Percentiles rank a stretch among this genome's conserved stretches.
Conservation (phyloP, 2,329 filamentous ascomycete genomes). For the Aspergillus sp. region DNA sequence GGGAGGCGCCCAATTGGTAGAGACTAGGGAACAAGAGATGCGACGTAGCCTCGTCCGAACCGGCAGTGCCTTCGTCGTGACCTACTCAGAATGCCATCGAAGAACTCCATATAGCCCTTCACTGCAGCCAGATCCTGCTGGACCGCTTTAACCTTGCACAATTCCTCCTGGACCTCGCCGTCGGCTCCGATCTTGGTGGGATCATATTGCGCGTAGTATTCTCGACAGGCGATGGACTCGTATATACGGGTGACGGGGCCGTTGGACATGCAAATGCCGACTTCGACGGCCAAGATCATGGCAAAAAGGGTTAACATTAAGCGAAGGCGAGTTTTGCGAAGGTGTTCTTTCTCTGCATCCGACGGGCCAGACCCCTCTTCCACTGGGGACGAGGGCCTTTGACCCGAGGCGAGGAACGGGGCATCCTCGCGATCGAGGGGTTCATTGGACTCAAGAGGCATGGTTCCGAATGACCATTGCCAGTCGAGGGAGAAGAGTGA, state of each 20-base stretch:
- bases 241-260: constrained; percentile 52
- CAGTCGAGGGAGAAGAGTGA: background rate
- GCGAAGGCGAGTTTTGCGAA: constrained; percentile 35
- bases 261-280: constrained; percentile 48
- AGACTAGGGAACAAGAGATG: background rate
- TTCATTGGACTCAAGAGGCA: constrained; percentile 28
- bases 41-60: background rate
- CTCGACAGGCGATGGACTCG: constrained; percentile 52
- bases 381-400: constrained; percentile 3
- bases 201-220: constrained; percentile 47
- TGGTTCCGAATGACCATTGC: constrained; percentile 17
- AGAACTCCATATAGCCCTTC: constrained; percentile 54
- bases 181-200: constrained; percentile 45
- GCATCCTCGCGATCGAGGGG: constrained; percentile 33
- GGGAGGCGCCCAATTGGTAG: background rate
- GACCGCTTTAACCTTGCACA: constrained; percentile 53
- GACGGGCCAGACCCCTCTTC: constrained; percentile 8
- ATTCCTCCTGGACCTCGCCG: constrained; percentile 49
- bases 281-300: constrained; percentile 47
- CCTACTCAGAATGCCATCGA: constrained; percentile 47
- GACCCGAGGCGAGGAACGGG: constrained; percentile 31
- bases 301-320: constrained; percentile 46
- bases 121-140: constrained; percentile 54
- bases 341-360: constrained; percentile 16
- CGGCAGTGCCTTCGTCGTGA: background rate